These are phyloP conservation scores for Orbilia ellipsospora DNA, from an alignment of 2,329 filamentous ascomycete genomes.

Conservation along the genomic window DNA sequence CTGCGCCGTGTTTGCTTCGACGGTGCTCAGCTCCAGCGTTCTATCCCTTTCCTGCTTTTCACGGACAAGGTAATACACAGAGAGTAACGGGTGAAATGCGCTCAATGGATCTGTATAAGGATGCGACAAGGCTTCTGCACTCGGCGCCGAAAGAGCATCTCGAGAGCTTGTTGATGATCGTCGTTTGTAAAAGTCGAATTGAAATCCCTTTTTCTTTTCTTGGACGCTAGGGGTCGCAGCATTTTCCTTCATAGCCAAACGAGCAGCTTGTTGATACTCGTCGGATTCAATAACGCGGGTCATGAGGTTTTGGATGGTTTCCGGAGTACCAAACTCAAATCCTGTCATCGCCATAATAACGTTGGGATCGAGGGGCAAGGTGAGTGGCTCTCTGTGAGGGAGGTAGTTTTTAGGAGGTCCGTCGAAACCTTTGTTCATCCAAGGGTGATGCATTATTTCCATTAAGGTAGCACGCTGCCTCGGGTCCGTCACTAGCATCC, in stretches of 20 bases:
- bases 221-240: constrained; percentile 61
- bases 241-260: constrained; percentile 67
- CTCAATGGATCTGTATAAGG: constrained; percentile 86
- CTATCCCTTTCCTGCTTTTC: constrained; percentile 90
- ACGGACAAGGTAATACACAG: constrained; percentile 93
- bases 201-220: constrained; percentile 88
- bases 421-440: constrained; percentile 88
- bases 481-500: constrained; percentile 94
- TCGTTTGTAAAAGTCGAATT: constrained; percentile 96
- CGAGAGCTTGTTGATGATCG: constrained; percentile 88
- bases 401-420: constrained; percentile 89
- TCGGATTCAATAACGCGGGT: constrained; percentile 89
- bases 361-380: constrained; percentile 81
- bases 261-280: constrained; percentile 89
- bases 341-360: constrained; percentile 95
- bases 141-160: constrained; percentile 85
- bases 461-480: constrained; percentile 93
- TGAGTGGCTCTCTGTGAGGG: constrained; percentile 83
- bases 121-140: constrained; percentile 79
- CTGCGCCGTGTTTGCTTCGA: constrained; percentile 69
- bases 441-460: constrained; percentile 91
- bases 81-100: constrained; percentile 89
- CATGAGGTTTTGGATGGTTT: constrained; percentile 83
- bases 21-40: constrained; percentile 58
- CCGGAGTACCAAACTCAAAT: constrained; percentile 92